Evolutionary conservation across 2,329 filamentous ascomycete genomes (phyloP).

Genomic region (Alternaria infectoria): DNA sequence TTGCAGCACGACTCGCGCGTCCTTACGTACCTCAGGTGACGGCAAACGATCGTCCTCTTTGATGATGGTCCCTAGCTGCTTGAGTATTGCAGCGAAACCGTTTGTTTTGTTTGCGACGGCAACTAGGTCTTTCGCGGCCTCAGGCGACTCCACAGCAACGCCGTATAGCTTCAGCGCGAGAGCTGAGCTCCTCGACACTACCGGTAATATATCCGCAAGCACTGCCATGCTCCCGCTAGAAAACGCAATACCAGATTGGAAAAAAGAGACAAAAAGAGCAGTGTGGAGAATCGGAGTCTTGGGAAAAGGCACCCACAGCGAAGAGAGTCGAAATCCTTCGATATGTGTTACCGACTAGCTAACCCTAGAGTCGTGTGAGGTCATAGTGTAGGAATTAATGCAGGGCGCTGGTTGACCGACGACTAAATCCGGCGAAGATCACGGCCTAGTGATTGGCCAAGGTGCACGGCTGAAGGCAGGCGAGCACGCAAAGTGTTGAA

Average conservation of each 20-base stretch:
- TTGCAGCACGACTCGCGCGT: not conserved
- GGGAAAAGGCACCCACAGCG: constrained; percentile 7
- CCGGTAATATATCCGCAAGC: constrained; percentile 43
- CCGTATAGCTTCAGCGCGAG: constrained; percentile 45
- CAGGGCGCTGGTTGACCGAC: constrained; percentile 36
- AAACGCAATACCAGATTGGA: not conserved
- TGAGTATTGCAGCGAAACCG: constrained; percentile 44
- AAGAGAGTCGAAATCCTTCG: constrained; percentile 22
- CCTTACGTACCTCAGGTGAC: constrained; percentile 40
- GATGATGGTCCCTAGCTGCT: constrained; percentile 47
- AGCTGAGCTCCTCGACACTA: constrained; percentile 41
- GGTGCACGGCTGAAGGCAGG: constrained; percentile 15
- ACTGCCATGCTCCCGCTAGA: constrained; percentile 35
- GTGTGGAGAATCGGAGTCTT: constrained; percentile 12
- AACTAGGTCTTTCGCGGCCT: constrained; percentile 34
- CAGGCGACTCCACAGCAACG: constrained; percentile 30
- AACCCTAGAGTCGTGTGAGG: constrained; percentile 25
- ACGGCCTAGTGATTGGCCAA: constrained; percentile 25
- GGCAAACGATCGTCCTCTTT: constrained; percentile 47
- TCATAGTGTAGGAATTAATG: constrained; percentile 30
- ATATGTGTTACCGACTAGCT: constrained; percentile 21
- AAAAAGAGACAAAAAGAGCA: constrained; percentile 6
- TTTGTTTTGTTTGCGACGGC: constrained; percentile 44
- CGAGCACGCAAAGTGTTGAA: constrained; percentile 23
- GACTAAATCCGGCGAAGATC: constrained; percentile 24